phyloP scores from a whole-genome alignment of 116 monocot species.

The Cymodocea nodosa region DNA sequence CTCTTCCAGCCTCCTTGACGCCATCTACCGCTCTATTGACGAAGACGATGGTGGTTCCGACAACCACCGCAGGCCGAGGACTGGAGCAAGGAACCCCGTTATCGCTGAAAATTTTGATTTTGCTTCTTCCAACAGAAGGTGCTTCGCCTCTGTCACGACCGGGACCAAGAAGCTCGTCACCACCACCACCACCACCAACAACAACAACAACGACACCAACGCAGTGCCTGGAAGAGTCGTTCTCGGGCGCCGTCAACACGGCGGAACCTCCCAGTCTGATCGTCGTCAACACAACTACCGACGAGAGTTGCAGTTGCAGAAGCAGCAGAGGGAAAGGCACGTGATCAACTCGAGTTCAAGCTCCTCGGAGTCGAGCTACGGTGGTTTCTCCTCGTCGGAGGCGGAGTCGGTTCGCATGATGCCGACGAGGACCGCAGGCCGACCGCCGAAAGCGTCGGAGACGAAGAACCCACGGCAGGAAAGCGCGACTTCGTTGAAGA shows the following conservation, averaged over 20 bases:
- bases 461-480: background rate
- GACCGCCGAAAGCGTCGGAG: background rate
- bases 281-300: background rate
- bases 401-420: constrained; percentile 25
- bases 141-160: background rate
- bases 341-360: constrained; percentile 28
- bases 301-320: background rate
- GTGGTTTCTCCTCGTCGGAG: constrained; percentile 65
- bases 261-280: background rate
- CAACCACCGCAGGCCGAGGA: background rate
- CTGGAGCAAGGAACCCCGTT: background rate
- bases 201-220: too few species aligned
- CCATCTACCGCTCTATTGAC: constrained; percentile 75
- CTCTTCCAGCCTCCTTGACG: constrained; percentile 70
- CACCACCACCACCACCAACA: background rate
- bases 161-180: too few species aligned
- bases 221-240: background rate
- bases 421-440: background rate
- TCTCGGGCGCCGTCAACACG: background rate
- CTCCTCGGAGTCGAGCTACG: constrained; percentile 56
- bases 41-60: constrained; percentile 13
- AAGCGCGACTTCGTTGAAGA: constrained; percentile 8
- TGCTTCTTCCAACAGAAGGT: background rate
- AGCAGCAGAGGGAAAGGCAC: background rate
- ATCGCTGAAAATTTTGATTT: background rate